Conservation (phyloP, 2,329 filamentous ascomycete genomes). For the Ophiostoma pallidulum region DNA sequence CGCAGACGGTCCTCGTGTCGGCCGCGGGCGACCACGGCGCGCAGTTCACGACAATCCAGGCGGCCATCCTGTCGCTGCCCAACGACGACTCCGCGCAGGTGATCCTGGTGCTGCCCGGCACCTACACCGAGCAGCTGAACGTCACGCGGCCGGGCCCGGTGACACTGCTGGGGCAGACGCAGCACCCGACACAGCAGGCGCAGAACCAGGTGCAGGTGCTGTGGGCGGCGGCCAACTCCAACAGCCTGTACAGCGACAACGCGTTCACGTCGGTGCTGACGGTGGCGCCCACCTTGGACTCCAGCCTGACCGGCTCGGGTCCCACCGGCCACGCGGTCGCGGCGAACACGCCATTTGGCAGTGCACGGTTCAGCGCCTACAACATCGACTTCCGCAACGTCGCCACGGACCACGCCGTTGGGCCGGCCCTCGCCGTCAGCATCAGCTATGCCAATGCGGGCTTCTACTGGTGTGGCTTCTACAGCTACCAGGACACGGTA, state of each 20-base stretch:
- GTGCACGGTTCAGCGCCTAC: slow-evolving; percentile 53
- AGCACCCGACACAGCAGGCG: slow-evolving; percentile 26
- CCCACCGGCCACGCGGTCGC: slow-evolving; percentile 54
- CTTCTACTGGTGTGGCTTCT: slow-evolving; percentile 58
- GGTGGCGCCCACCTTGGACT: slow-evolving; percentile 53
- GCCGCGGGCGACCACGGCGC: slow-evolving; percentile 24
- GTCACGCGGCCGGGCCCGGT: slow-evolving; percentile 52
- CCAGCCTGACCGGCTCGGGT: slow-evolving; percentile 51
- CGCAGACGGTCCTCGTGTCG: slow-evolving; percentile 33
- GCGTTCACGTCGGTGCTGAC: slow-evolving; percentile 53
- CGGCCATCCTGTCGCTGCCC: slow-evolving; percentile 31
- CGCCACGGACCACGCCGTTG: slow-evolving; percentile 33
- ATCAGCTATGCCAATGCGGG: slow-evolving; percentile 55
- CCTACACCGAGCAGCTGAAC: slow-evolving; percentile 56
- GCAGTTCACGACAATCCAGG: slow-evolving; percentile 30
- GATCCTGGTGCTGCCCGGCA: slow-evolving; percentile 51
- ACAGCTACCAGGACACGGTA: slow-evolving; percentile 59
- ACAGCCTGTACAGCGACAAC: slow-evolving; percentile 42
- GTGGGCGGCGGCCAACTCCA: slow-evolving; percentile 47
- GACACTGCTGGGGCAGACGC: slow-evolving; percentile 49
- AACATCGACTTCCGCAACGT: slow-evolving; percentile 56
- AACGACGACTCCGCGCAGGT: slow-evolving; percentile 35
- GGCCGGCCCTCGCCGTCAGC: slow-evolving; percentile 50
- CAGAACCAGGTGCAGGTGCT: slow-evolving; percentile 45
- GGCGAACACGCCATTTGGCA: slow-evolving; percentile 52